Base-by-base conservation (phyloP, 371 early-diverging fungal species). In the Actinomortierella ambigua region DNA sequence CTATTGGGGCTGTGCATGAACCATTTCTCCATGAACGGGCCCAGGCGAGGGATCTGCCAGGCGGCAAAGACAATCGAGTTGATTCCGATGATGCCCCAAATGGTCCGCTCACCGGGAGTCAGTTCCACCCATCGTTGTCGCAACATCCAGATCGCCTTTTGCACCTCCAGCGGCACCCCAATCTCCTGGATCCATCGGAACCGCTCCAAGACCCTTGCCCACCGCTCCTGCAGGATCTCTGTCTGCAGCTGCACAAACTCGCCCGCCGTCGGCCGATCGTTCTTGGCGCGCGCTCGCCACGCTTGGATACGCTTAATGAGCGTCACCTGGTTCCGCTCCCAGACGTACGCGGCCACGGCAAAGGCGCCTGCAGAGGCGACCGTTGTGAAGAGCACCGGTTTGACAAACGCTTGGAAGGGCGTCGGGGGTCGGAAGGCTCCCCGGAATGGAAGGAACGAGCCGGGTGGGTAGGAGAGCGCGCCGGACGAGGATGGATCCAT, bases 1-100 rank as follows among this genome's bases (percentile, higher is more conserved):
- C 80, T 75, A 3, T 79, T 77, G 1, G 93, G 90, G 34, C 89
- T 70, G 65, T 94, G 94, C 55, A 83, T 53, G 63, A 94, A 94
- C 80, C 85, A 81, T 14, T 80, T 71, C 2, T 63, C 55, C 93
- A 94, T 92, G 40, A 91, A 87, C 0, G 85, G 82, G 13, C 75
- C 55, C 26, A 88, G 63, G 0, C 85, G 77, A 18, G 82, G 85
- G 0, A 91, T 60, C 59, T 85, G 86, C 93, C 93, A 94, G 39
- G 80, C 77, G 1, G 68, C 79, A 82, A 92, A 92, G 5, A 94
- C 88, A 4, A 81, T 65, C 4, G 84, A 60, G 53, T 94, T 93
- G 53, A 90, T 50, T 13, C 80, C 92, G n/a, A 89, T 85, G 20
- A 93, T 63, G 2, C 69, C 62, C 54, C 82, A 82, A 28, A 88